These are phyloP conservation scores for Quercus rubra DNA, from an alignment of 306 rosid species.

Conservation along the genomic window DNA sequence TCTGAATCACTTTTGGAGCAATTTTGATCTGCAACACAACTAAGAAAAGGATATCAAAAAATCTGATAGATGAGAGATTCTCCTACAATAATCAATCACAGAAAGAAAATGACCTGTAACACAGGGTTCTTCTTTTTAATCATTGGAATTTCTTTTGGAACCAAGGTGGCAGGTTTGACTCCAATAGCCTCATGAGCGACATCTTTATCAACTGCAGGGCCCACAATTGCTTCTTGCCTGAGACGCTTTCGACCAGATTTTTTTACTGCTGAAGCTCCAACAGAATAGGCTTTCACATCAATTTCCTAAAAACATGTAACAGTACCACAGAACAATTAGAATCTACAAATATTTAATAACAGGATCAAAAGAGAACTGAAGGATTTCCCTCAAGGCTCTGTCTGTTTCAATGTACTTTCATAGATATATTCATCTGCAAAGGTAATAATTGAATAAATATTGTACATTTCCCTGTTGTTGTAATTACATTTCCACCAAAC, in stretches of 20 bases:
- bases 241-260: conserved; percentile 53
- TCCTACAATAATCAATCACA: conserved; percentile 16
- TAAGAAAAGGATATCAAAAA: conserved; percentile 17
- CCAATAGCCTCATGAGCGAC: conserved; percentile 92
- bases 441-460: conserved; percentile 1
- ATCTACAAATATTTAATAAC: conserved; percentile 3
- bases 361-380: neutral
- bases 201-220: conserved; percentile 90
- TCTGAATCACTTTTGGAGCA: conserved; percentile 49
- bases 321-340: neutral
- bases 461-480: neutral
- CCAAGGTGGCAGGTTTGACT: conserved; percentile 67
- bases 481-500: neutral
- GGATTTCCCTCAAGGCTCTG: neutral
- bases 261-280: conserved; percentile 33
- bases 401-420: neutral
- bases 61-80: conserved; percentile 7
- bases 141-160: conserved; percentile 84
- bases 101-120: conserved; percentile 52
- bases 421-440: neutral
- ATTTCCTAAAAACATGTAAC: conserved; percentile 43
- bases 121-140: conserved; percentile 77
- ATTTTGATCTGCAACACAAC: conserved; percentile 63
- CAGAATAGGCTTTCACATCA: conserved; percentile 24
- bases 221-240: conserved; percentile 62